These are phyloP conservation scores for Schwanniomyces vanrijiae DNA, from an alignment of 805 yeast species.

Conservation along the genomic window DNA sequence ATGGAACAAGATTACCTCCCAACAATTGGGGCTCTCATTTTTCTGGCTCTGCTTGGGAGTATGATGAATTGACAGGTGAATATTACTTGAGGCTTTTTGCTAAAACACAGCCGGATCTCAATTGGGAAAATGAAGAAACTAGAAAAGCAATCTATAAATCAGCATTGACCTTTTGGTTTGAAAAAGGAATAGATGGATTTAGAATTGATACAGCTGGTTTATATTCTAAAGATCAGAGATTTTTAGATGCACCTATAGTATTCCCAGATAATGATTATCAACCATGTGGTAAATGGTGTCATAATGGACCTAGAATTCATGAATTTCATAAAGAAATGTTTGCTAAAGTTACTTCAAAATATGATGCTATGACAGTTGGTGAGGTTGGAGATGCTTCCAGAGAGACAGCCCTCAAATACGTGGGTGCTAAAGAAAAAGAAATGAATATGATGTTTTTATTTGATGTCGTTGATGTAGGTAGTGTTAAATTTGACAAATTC, in stretches of 20 bases:
- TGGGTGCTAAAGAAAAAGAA: constrained; percentile 37
- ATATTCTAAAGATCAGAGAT: constrained; percentile 47
- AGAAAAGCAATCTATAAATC: constrained; percentile 42
- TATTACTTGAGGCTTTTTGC: constrained; percentile 58
- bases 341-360: constrained; percentile 38
- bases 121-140: constrained; percentile 53
- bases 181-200: constrained; percentile 59
- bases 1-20: constrained; percentile 55
- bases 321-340: constrained; percentile 57
- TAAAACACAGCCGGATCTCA: constrained; percentile 56
- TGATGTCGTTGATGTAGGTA: constrained; percentile 37
- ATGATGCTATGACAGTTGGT: constrained; percentile 58
- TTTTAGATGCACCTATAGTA: constrained; percentile 49
- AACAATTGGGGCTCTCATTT: constrained; percentile 58
- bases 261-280: constrained; percentile 43
- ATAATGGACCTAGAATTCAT: constrained; percentile 56
- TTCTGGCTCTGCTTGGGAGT: constrained; percentile 58
- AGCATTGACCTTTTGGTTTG: constrained; percentile 54
- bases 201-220: constrained; percentile 57
- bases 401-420: constrained; percentile 45
- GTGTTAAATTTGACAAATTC: constrained; percentile 35
- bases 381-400: constrained; percentile 49
- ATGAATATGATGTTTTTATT: constrained; percentile 39
- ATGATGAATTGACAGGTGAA: constrained; percentile 54
- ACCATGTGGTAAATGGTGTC: constrained; percentile 30